Conservation (phyloP, 306 rosid species). For the Carpinus fangiana region DNA sequence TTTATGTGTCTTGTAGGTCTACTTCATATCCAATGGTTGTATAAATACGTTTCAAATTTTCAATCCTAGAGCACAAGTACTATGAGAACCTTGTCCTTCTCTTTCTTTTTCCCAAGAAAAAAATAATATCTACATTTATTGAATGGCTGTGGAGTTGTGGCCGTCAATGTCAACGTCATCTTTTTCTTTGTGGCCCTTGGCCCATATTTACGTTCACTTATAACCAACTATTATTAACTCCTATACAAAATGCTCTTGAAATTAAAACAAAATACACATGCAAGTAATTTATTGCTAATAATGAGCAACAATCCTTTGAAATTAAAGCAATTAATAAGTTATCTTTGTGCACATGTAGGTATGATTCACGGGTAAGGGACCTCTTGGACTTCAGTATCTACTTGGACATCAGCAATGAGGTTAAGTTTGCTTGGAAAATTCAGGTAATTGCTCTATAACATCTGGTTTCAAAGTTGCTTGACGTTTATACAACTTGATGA, state of each 20-base stretch:
- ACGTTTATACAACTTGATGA: neutral
- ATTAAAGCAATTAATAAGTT: too few species aligned
- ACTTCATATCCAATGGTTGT: too few species aligned
- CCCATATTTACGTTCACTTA: neutral
- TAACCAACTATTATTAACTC: neutral
- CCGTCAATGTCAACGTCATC: conserved; percentile 28
- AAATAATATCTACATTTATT: conserved; percentile 12
- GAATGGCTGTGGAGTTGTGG: conserved; percentile 45
- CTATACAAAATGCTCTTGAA: neutral
- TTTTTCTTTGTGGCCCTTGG: conserved; percentile 44
- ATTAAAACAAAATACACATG: too few species aligned
- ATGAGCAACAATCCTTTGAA: too few species aligned
- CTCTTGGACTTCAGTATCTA: conserved; percentile 96
- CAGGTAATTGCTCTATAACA: conserved; percentile 50
- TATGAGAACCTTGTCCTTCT: conserved; percentile 38
- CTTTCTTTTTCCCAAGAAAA: too few species aligned
- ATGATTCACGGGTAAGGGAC: conserved; percentile 82
- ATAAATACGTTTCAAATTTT: too few species aligned
- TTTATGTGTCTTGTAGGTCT: neutral
- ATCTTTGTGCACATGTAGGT: conserved; percentile 46
- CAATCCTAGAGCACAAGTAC: too few species aligned
- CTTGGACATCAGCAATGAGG: conserved; percentile 98
- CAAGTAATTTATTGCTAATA: too few species aligned
- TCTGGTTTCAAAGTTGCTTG: neutral
- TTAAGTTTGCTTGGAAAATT: conserved; percentile 98